A percentile compares a stretch with the other conserved stretches of the same genome.
Conservation (phyloP, 2,329 filamentous ascomycete species). For the Fusarium sp. region DNA sequence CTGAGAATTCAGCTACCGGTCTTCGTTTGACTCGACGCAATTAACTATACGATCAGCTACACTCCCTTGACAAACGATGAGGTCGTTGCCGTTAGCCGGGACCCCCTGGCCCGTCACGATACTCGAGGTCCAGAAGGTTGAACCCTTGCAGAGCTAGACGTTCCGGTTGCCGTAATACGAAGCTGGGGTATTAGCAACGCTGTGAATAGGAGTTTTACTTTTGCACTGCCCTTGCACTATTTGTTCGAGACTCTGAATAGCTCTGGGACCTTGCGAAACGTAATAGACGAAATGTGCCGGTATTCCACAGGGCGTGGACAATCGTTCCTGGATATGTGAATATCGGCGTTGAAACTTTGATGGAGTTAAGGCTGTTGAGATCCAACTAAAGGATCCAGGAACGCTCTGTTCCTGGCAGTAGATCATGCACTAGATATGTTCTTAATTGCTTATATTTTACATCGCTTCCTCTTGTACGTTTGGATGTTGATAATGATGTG, state of each 20-base stretch:
- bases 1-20: slow-evolving; percentile 48
- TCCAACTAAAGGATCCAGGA: slow-evolving; percentile 49
- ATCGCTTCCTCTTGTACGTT: background rate
- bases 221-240: slow-evolving; percentile 49
- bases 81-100: slow-evolving; percentile 44
- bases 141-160: slow-evolving; percentile 43
- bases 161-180: slow-evolving; percentile 36
- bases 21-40: slow-evolving; percentile 50
- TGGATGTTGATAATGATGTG: background rate
- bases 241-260: slow-evolving; percentile 46
- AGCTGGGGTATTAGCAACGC: slow-evolving; percentile 48
- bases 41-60: slow-evolving; percentile 41
- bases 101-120: slow-evolving; percentile 40
- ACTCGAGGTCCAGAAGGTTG: slow-evolving; percentile 45
- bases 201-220: slow-evolving; percentile 47
- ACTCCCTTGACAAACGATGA: slow-evolving; percentile 36
- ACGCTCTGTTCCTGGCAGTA: slow-evolving; percentile 3
- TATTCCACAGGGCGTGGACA: slow-evolving; percentile 56
- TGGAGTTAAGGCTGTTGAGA: slow-evolving; percentile 53
- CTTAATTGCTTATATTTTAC: slow-evolving; percentile 44
- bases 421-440: slow-evolving; percentile 34
- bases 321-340: slow-evolving; percentile 50
- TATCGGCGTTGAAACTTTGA: slow-evolving; percentile 48
- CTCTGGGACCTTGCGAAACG: slow-evolving; percentile 17
- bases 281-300: slow-evolving; percentile 30